These are phyloP conservation scores for Scedosporium apiospermum DNA, from an alignment of 2,329 filamentous ascomycete genomes.

Conservation along the genomic window DNA sequence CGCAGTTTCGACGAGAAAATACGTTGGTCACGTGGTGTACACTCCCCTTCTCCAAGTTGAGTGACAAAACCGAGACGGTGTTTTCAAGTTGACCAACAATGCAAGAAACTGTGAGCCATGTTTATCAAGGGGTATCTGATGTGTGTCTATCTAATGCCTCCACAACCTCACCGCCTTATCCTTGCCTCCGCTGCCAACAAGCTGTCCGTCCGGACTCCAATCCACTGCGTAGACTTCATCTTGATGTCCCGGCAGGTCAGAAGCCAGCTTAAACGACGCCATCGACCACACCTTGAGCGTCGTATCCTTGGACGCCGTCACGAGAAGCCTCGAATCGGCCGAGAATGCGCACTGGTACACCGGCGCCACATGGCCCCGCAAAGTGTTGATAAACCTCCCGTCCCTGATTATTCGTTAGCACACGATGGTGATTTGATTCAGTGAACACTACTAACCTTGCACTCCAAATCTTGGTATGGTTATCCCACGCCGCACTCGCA, in stretches of 20 bases:
- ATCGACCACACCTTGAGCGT: constrained; percentile 95
- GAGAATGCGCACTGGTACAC: constrained; percentile 93
- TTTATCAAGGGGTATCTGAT: constrained; percentile 1
- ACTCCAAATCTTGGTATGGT: constrained; percentile 89
- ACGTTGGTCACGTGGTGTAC: too few species aligned
- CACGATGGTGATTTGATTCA: neutral
- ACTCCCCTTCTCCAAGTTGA: too few species aligned
- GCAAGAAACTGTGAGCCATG: too few species aligned
- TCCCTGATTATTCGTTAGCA: constrained; percentile 30
- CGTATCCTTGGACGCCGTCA: constrained; percentile 83
- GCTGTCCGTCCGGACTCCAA: constrained; percentile 85
- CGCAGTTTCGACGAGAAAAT: too few species aligned
- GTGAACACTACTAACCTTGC: constrained; percentile 42
- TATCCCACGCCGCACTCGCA: constrained; percentile 86
- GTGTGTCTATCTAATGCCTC: constrained; percentile 41
- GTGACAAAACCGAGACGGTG: too few species aligned
- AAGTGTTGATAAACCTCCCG: constrained; percentile 72
- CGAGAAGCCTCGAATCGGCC: constrained; percentile 80
- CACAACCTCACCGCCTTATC: constrained; percentile 70
- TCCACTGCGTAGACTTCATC: constrained; percentile 93
- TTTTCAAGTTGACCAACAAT: too few species aligned
- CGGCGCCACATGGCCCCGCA: constrained; percentile 79
- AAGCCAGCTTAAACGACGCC: constrained; percentile 67
- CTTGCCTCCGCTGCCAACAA: constrained; percentile 84
- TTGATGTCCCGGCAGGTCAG: constrained; percentile 78